Percentiles rank a stretch among this genome's conserved stretches.
Evolutionary conservation across 805 yeast species (phyloP).

Genomic region (Kregervanrija fluxuum): DNA sequence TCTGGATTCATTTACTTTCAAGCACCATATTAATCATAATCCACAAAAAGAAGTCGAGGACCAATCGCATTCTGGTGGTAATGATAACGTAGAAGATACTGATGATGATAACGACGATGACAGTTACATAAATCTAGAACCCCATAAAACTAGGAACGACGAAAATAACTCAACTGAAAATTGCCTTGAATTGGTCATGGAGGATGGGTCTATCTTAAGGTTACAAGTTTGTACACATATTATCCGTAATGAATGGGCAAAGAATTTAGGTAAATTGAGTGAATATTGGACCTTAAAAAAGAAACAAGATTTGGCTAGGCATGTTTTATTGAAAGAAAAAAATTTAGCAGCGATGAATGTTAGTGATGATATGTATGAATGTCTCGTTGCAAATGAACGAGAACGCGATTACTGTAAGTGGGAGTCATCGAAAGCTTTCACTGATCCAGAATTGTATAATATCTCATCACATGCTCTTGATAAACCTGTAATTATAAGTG

Average conservation of each 20-base stretch:
- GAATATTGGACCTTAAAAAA: constrained; percentile 54
- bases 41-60: no score
- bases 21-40: no score
- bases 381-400: constrained; percentile 36
- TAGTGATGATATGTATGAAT: constrained; percentile 46
- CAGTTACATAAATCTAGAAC: background rate
- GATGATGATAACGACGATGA: constrained; percentile 4
- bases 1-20: no score
- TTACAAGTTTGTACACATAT: constrained; percentile 47
- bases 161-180: constrained; percentile 31
- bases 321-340: constrained; percentile 30
- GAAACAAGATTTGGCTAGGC: constrained; percentile 32
- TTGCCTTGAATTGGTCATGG: constrained; percentile 44
- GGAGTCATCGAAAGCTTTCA: constrained; percentile 44
- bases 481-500: constrained; percentile 54
- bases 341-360: constrained; percentile 44
- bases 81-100: no score
- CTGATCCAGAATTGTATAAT: constrained; percentile 48
- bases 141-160: constrained; percentile 9
- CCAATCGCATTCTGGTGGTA: no score
- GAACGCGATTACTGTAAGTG: constrained; percentile 32
- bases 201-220: constrained; percentile 38
- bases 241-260: constrained; percentile 63
- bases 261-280: constrained; percentile 34
- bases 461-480: constrained; percentile 53